phyloP scores from a whole-genome alignment of 2,329 filamentous ascomycete species.

The Anthostomella pinea region DNA sequence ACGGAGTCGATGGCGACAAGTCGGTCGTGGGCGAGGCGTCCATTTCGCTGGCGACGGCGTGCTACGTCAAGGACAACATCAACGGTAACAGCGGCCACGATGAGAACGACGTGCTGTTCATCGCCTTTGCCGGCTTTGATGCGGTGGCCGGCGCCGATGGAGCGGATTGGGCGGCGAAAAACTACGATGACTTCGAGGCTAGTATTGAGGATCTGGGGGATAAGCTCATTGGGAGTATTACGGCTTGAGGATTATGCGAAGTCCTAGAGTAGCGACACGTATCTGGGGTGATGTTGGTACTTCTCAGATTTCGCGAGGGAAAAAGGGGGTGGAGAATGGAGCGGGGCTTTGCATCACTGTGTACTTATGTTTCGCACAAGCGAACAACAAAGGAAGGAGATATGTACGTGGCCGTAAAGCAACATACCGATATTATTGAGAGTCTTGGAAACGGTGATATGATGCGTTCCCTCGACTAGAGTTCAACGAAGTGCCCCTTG shows the following conservation, averaged over 20 bases:
- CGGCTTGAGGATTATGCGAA: constrained; percentile 28
- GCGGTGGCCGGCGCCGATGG: constrained; percentile 53
- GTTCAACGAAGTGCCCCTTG: no score
- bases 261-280: no score
- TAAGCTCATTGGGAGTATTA: constrained; percentile 43
- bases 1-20: constrained; percentile 48
- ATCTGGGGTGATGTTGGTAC: no score
- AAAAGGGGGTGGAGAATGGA: no score
- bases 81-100: constrained; percentile 56
- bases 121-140: constrained; percentile 56
- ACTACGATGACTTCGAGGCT: constrained; percentile 48
- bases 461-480: no score
- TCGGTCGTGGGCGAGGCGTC: constrained; percentile 55
- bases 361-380: no score
- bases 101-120: constrained; percentile 57
- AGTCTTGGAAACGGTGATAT: no score
- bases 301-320: no score
- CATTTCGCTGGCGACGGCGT: constrained; percentile 55
- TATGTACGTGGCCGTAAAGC: no score
- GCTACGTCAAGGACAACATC: constrained; percentile 51
- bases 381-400: no score
- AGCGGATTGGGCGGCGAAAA: constrained; percentile 53
- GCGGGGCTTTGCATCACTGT: no score
- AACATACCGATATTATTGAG: no score
- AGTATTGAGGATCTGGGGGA: constrained; percentile 52